Conservation (phyloP, 2,329 filamentous ascomycete genomes). For the Acrodontium crateriforme region DNA sequence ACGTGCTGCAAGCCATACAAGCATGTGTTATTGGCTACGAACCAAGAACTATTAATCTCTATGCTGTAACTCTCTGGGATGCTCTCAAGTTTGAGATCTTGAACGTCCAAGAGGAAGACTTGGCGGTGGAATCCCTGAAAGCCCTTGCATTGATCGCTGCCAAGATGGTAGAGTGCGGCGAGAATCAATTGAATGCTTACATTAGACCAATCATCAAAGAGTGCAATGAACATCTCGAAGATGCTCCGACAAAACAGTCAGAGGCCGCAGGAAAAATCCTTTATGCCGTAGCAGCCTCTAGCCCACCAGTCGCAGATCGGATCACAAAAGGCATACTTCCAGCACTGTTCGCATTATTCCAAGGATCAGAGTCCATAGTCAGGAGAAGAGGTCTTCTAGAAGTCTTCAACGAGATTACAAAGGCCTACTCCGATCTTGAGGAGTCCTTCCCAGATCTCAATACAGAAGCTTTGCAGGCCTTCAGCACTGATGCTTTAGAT, state of each 20-base stretch:
- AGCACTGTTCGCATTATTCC: conserved; percentile 45
- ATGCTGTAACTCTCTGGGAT: conserved; percentile 54
- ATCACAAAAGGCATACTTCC: conserved; percentile 44
- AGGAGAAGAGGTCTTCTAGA: conserved; percentile 51
- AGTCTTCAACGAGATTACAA: conserved; percentile 43
- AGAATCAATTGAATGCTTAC: conserved; percentile 38
- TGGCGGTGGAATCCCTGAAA: conserved; percentile 45
- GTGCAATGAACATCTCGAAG: conserved; percentile 53
- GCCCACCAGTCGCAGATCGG: conserved; percentile 39
- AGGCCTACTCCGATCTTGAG: conserved; percentile 37
- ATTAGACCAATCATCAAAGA: conserved; percentile 50
- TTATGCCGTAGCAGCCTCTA: conserved; percentile 41
- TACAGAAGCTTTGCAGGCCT: conserved; percentile 26
- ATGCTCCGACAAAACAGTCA: conserved; percentile 55
- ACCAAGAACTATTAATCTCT: conserved; percentile 43
- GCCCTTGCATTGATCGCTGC: conserved; percentile 42
- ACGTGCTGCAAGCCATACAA: conserved; percentile 49
- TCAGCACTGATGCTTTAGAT: conserved; percentile 28
- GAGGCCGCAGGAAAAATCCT: conserved; percentile 50
- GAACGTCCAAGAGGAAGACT: conserved; percentile 51
- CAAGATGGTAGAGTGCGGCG: conserved; percentile 37
- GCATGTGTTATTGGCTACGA: conserved; percentile 48
- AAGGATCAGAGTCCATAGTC: conserved; percentile 45
- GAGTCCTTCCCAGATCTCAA: conserved; percentile 31
- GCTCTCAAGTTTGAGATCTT: conserved; percentile 56